A percentile compares a stretch with the other conserved stretches of the same genome.
These are phyloP conservation scores for Clarireedia monteithiana DNA, from an alignment of 2,329 filamentous ascomycete species.

Conservation along the genomic window DNA sequence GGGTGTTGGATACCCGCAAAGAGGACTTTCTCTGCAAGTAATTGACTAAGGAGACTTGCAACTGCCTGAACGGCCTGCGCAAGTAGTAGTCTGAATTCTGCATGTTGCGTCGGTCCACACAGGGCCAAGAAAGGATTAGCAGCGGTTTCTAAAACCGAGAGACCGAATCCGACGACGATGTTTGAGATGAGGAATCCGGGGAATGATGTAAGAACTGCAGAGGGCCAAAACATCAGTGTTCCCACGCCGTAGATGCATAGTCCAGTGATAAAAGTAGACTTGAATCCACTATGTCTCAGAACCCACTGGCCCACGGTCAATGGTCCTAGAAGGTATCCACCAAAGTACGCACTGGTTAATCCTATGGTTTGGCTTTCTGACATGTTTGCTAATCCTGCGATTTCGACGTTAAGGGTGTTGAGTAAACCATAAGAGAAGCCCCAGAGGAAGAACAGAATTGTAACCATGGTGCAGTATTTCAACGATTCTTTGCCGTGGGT, in stretches of 20 bases:
- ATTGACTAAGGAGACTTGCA: constrained; percentile 62
- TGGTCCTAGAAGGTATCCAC: constrained; percentile 62
- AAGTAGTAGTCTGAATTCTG: constrained; percentile 66
- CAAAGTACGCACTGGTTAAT: constrained; percentile 65
- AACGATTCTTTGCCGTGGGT: constrained; percentile 56
- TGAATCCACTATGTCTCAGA: constrained; percentile 65
- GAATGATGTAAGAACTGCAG: constrained; percentile 65
- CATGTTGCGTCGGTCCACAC: constrained; percentile 65
- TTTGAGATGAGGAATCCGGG: constrained; percentile 68
- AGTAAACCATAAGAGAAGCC: constrained; percentile 84
- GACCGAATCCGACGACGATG: constrained; percentile 69
- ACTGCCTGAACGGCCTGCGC: constrained; percentile 73
- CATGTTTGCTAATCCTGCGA: constrained; percentile 52
- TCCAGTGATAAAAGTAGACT: constrained; percentile 71
- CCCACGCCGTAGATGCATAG: constrained; percentile 67
- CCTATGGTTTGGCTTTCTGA: constrained; percentile 54
- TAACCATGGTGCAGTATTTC: constrained; percentile 67
- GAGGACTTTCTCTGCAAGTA: constrained; percentile 67
- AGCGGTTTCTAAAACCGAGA: constrained; percentile 71
- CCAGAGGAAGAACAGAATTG: constrained; percentile 80
- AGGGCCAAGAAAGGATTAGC: constrained; percentile 68
- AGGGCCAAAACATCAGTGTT: constrained; percentile 83
- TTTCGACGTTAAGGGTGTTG: constrained; percentile 69
- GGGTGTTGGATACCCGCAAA: constrained; percentile 41
- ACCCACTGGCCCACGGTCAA: constrained; percentile 63